These are phyloP conservation scores for Zygotorulaspora sp. DNA, from an alignment of 805 yeast genomes.

Conservation along the genomic window DNA sequence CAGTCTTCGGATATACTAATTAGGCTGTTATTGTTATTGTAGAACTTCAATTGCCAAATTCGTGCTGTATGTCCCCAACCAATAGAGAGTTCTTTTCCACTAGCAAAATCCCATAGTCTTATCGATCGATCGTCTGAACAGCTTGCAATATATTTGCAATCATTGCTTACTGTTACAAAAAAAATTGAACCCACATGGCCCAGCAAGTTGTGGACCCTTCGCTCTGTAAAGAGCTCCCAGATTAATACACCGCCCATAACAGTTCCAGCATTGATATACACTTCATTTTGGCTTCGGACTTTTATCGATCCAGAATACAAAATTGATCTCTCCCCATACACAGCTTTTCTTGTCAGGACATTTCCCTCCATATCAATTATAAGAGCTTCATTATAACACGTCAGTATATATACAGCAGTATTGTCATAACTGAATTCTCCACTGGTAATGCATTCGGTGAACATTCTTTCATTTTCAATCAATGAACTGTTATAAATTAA, in stretches of 20 bases:
- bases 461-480: conserved; percentile 41
- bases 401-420: conserved; percentile 48
- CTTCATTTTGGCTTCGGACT: conserved; percentile 39
- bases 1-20: conserved; percentile 84
- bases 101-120: conserved; percentile 59
- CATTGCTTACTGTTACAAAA: conserved; percentile 58
- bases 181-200: conserved; percentile 93
- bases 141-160: conserved; percentile 56
- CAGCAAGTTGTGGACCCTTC: conserved; percentile 50
- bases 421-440: conserved; percentile 46
- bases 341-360: conserved; percentile 28
- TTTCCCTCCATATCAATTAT: conserved; percentile 28
- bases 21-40: conserved; percentile 37
- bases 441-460: conserved; percentile 77
- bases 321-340: conserved; percentile 70
- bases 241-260: conserved; percentile 82
- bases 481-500: conserved; percentile 21
- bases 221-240: conserved; percentile 55
- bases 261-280: conserved; percentile 81
- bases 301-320: conserved; percentile 80
- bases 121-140: conserved; percentile 95
- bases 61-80: conserved; percentile 98
- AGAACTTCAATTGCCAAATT: conserved; percentile 78
- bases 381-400: conserved; percentile 68
- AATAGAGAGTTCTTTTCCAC: conserved; percentile 58